Evolutionary conservation across 306 rosid genomes (phyloP).

Genomic region (Vigna unguiculata): DNA sequence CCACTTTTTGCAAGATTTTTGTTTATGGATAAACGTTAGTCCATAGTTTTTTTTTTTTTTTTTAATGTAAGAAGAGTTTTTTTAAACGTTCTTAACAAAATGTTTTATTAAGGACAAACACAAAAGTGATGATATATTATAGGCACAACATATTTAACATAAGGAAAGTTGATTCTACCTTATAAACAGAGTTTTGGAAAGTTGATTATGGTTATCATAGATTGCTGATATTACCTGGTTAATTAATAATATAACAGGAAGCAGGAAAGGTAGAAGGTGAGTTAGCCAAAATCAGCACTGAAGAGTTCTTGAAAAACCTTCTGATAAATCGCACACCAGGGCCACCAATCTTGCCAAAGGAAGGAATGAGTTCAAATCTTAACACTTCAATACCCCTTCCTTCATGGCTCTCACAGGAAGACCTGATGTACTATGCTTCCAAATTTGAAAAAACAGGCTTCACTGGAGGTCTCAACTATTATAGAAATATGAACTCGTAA

Average conservation of each 20-base stretch:
- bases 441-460: conserved; percentile 54
- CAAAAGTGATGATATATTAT: too few relatives aligned
- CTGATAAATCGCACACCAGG: conserved; percentile 23
- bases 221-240: background rate
- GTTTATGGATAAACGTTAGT: too few relatives aligned
- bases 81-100: too few relatives aligned
- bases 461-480: conserved; percentile 56
- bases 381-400: background rate
- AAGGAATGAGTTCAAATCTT: background rate
- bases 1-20: too few relatives aligned
- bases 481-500: conserved; percentile 45
- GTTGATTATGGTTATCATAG: too few relatives aligned
- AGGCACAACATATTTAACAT: too few relatives aligned
- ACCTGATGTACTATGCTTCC: conserved; percentile 45
- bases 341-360: conserved; percentile 42
- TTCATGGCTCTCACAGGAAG: conserved; percentile 54
- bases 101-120: too few relatives aligned
- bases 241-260: conserved; percentile 24
- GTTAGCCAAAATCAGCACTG: background rate
- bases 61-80: too few relatives aligned
- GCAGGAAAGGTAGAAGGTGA: conserved; percentile 40
- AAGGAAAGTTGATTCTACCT: too few relatives aligned
- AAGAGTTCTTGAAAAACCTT: background rate
- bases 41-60: too few relatives aligned
- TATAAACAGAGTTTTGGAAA: too few relatives aligned